These are phyloP conservation scores for Centrapalus pauciflorus DNA, from an alignment of 129 eudicot species.

Conservation along the genomic window DNA sequence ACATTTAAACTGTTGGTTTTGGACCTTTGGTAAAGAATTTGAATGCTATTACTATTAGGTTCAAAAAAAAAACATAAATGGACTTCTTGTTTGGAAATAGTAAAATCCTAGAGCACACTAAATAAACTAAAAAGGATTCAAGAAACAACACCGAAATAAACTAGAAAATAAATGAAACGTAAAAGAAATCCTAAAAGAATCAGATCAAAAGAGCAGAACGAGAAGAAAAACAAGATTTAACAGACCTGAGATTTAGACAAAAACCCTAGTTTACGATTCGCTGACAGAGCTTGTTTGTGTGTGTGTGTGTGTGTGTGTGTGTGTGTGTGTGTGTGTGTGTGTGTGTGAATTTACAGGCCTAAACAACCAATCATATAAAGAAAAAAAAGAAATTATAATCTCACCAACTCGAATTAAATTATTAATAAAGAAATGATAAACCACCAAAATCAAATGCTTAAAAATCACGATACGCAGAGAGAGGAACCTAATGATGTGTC, in stretches of 20 bases:
- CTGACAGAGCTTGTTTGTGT: neutral
- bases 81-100: neutral
- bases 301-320: conserved; percentile 22
- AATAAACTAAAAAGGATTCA: neutral
- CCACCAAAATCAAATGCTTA: conserved; percentile 27
- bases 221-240: neutral
- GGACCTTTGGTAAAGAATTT: neutral
- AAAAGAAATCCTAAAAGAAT: conserved; percentile 8
- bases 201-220: conserved; percentile 4
- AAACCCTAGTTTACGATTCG: conserved; percentile 10
- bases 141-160: neutral
- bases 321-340: neutral
- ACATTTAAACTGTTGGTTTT: conserved; percentile 6
- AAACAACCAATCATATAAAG: conserved; percentile 25
- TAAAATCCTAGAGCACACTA: neutral
- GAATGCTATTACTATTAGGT: neutral
- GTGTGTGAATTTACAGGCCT: conserved; percentile 13
- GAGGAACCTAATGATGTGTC: conserved; percentile 26
- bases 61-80: neutral
- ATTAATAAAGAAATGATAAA: neutral
- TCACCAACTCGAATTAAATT: conserved; percentile 30
- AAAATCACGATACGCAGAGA: conserved; percentile 30
- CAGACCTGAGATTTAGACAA: conserved; percentile 9
- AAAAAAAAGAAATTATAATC: conserved; percentile 9
- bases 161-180: conserved; percentile 1